Base-by-base conservation (phyloP, 176 grass and related monocot genomes). In the Bolboschoenus planiculmis region DNA sequence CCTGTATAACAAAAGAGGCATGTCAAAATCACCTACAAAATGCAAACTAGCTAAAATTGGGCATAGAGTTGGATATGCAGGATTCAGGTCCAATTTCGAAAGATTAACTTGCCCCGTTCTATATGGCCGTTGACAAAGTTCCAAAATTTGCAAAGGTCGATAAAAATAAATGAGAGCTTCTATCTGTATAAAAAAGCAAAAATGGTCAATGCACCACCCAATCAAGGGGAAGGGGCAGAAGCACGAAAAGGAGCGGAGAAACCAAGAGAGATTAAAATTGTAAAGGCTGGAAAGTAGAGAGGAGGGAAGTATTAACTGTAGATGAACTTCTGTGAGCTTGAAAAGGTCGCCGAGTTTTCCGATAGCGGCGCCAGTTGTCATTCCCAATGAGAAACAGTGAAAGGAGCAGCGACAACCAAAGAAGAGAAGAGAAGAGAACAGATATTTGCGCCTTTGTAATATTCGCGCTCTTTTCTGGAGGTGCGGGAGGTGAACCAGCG, bases 301-400 rank as follows among this genome's bases (percentile, higher is more conserved):
- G 33, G 21, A 59, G 9, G 5, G 53, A 26, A 51, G 51, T 43
- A 24, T 3, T 84, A 83, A 94, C 95, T 88, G 90, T 33, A 97
- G 66, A 81, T 91, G 82, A 16, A 91, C 90, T 81, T 94, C 87
- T 18, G 92, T 92, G 21, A 97, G 42, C 42, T 78, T 86, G 65
- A 94, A 92, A 80, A 91, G 90, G 30, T 10, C 6, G n/a, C 95
- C 92, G 13, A 94, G 90, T 83, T 85, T 83, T 20, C 9, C 57
- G 39, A 94, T 85, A 53, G 87, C 73, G 23, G 84, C 76, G 78
- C 72, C 54, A 67, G 35, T 47, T 62, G 50, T 16, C 50, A 53
- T 53, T 53, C 10, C 50, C 50, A 15, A 3, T 14, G 63, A 35
- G 31, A 67, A 67, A 67, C 63, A 67, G 33, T 67, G 9, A 20